Evolutionary conservation across 495 filamentous ascomycete genomes (phyloP), one percentile per base, ranked within the genome.

Genomic region (Neurospora cerealis): DNA sequence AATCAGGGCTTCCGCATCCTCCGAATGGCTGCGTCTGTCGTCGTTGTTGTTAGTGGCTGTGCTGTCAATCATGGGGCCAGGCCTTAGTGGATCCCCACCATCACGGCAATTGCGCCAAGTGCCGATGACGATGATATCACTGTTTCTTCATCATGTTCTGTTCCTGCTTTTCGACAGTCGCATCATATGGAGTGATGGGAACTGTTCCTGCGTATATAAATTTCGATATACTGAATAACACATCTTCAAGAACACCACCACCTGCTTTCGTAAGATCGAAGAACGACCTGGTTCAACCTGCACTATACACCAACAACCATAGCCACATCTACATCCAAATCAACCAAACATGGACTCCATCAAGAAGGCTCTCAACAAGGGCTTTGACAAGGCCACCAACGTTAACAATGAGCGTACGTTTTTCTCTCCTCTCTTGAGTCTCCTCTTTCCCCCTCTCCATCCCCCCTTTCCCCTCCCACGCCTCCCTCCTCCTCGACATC

Each of bases 381-480:
- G 74, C 5, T 24, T 72, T 11, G 76, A 77, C 13, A 72, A 73
- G 69, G 76, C 71, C 1, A 73, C 71, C 2, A 62, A 15, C 19
- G 48, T 28, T 17, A 44, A 77, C 6, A 4, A 72, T 0, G 76
- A 77, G 62, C 76, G 74, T 77, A 72, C n/a, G 76, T 41, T n/a
- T 10, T 19, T 5, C 11, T 24, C 17, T 24, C 7, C 4, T n/a
- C n/a, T n/a, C n/a, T n/a, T n/a, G n/a, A n/a, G n/a, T n/a, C 11
- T 28, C 10, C 10, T 24, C 48, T 13, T 8, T 10, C 9, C 4
- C 42, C 46, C 44, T 9, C n/a, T 2, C 46, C 24, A 28, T 28
- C 24, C 24, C 19, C 24, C 19, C 19, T 46, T 21, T 9, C 44
- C n/a, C 44, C 44, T 46, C 42, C 7, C 19, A 3, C 32, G 3